A percentile compares a stretch with the other conserved stretches of the same genome.
Evolutionary conservation across 2,329 filamentous ascomycete genomes (phyloP).

Genomic region (Sarocladiaceae sp.): DNA sequence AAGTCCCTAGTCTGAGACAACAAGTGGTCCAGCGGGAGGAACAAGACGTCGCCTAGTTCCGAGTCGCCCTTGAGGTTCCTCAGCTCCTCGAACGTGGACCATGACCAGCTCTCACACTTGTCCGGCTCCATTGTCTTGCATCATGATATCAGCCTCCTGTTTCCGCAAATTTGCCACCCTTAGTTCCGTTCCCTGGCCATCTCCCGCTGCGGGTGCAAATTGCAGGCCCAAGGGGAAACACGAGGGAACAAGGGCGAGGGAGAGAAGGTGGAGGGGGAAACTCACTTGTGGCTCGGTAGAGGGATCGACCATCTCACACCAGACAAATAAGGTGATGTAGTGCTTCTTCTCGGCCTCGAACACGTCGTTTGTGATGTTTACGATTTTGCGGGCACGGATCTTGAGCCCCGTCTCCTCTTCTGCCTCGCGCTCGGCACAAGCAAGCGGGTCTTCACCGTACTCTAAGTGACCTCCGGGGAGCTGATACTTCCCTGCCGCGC

Average conservation of each 20-base stretch:
- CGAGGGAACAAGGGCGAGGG: background rate
- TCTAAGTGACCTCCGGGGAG: constrained; percentile 75
- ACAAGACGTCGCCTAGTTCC: constrained; percentile 18
- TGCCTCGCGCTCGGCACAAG: constrained; percentile 60
- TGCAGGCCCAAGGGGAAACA: no score
- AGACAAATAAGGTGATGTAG: constrained; percentile 68
- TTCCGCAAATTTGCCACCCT: background rate
- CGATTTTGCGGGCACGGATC: constrained; percentile 44
- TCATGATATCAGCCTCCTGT: background rate
- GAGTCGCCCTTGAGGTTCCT: constrained; percentile 19
- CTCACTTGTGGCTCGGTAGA: constrained; percentile 46
- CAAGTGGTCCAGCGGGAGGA: constrained; percentile 26
- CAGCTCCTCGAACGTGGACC: constrained; percentile 40
- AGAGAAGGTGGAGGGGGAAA: constrained; percentile 11
- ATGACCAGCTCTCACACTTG: constrained; percentile 46
- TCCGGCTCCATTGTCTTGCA: constrained; percentile 36
- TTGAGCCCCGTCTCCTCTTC: constrained; percentile 63
- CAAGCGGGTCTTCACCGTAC: constrained; percentile 53
- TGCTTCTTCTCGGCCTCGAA: constrained; percentile 57
- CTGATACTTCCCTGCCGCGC: constrained; percentile 49
- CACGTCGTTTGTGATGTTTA: constrained; percentile 61
- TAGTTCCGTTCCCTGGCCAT: background rate
- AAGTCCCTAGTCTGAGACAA: constrained; percentile 19
- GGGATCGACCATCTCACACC: constrained; percentile 41
- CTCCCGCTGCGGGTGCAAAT: no score